phyloP scores from a whole-genome alignment of 257 asterid species.

The Salvia splendens region DNA sequence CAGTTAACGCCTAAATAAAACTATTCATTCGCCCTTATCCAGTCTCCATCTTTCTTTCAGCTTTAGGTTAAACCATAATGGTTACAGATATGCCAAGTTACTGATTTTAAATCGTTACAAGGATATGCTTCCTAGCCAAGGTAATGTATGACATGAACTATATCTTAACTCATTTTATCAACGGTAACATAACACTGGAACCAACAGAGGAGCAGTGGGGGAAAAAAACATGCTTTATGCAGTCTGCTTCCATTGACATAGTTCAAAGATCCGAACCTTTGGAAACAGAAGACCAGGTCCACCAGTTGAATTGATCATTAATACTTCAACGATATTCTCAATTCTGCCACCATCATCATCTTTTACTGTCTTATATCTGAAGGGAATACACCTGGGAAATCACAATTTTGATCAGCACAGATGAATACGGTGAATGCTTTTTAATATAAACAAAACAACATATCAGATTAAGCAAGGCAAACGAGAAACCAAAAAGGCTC shows the following conservation, averaged over 20 bases:
- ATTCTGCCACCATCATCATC: slow-evolving; percentile 46
- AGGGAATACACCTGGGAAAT: slow-evolving; percentile 78
- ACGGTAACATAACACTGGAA: neutral
- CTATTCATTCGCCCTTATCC: too few species aligned
- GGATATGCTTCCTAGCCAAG: slow-evolving; percentile 3
- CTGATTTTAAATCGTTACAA: neutral
- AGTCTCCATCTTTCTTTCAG: too few species aligned
- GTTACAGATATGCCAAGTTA: slow-evolving; percentile 1
- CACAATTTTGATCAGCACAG: slow-evolving; percentile 33
- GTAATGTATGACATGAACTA: slow-evolving; percentile 1
- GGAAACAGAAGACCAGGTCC: slow-evolving; percentile 97
- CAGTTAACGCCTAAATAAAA: too few species aligned
- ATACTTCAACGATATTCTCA: slow-evolving; percentile 61
- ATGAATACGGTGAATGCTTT: neutral
- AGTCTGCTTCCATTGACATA: slow-evolving; percentile 15
- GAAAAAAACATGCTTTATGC: slow-evolving; percentile 6
- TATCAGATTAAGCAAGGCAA: neutral
- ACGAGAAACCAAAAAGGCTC: neutral
- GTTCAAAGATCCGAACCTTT: slow-evolving; percentile 56
- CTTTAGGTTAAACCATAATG: neutral
- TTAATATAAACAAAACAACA: neutral
- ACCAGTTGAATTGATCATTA: slow-evolving; percentile 88
- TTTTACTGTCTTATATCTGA: slow-evolving; percentile 48
- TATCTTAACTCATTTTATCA: slow-evolving; percentile 4
- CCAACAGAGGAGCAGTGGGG: slow-evolving; percentile 9